Evolutionary conservation across 176 grass and related monocot species (phyloP).

Genomic region (Carex myosuroides): DNA sequence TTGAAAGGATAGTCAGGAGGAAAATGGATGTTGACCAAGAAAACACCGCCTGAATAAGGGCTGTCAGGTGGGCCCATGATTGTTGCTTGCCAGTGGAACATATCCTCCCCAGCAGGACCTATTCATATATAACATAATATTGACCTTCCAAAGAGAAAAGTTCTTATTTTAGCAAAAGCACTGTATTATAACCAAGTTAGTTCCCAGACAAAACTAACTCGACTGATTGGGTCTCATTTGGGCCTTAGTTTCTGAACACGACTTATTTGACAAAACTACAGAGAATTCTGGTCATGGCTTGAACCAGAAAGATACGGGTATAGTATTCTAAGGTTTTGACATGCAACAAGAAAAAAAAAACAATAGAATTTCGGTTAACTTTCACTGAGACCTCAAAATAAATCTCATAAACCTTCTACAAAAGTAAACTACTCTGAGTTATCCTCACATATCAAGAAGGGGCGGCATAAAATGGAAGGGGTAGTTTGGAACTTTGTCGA

Average conservation of each 20-base stretch:
- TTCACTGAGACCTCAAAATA: neutral
- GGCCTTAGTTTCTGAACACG: neutral
- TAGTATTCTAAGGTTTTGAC: neutral
- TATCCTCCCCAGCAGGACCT: constrained; percentile 24
- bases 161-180: neutral
- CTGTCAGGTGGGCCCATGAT: constrained; percentile 28
- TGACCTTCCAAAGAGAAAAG: neutral
- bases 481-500: neutral
- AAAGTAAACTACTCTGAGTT: neutral
- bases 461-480: neutral
- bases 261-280: neutral
- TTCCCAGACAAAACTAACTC: neutral
- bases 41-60: constrained; percentile 21
- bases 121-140: neutral
- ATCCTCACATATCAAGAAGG: neutral
- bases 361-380: neutral
- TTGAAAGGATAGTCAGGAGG: constrained; percentile 26
- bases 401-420: neutral
- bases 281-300: neutral
- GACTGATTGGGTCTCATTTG: neutral
- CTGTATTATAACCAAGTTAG: neutral
- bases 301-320: neutral
- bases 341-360: neutral
- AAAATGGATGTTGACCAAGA: constrained; percentile 25
- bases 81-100: constrained; percentile 27